Percentiles rank a stretch among this genome's conserved stretches.
phyloP scores from a whole-genome alignment of 164 flowering plant genomes.

The Nymphaea thermarum region DNA sequence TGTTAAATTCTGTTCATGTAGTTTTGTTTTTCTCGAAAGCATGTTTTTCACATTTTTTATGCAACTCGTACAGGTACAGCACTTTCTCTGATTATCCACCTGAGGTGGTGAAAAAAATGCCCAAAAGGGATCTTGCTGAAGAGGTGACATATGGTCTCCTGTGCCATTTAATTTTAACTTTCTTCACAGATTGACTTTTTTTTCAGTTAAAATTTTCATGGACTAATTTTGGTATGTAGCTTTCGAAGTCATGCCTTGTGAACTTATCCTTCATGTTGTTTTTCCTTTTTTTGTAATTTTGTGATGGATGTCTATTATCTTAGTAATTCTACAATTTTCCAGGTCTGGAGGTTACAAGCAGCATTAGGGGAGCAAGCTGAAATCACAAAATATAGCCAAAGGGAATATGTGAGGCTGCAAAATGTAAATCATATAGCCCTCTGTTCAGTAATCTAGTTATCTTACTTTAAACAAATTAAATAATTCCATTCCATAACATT shows the following conservation, averaged over 20 bases:
- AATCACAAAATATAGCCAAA: conserved; percentile 81
- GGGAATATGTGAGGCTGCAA: conserved; percentile 83
- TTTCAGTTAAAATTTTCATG: too few relatives aligned
- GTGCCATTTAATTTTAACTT: too few relatives aligned
- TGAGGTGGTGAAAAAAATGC: conserved; percentile 69
- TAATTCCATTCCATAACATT: too few relatives aligned
- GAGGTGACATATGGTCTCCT: conserved; percentile 25
- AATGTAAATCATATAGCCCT: conserved; percentile 32
- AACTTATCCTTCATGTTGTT: too few relatives aligned
- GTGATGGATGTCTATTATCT: not conserved
- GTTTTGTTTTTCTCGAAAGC: too few relatives aligned
- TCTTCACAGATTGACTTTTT: too few relatives aligned
- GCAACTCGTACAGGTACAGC: conserved; percentile 32
- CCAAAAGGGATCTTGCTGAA: conserved; percentile 68
- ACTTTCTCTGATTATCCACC: conserved; percentile 57
- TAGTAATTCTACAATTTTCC: not conserved
- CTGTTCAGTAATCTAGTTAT: not conserved
- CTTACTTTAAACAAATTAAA: too few relatives aligned
- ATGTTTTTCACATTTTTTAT: not conserved
- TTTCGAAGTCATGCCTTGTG: too few relatives aligned
- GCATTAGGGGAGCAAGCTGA: conserved; percentile 86
- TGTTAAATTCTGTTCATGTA: too few relatives aligned
- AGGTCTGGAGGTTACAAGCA: conserved; percentile 73
- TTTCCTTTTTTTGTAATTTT: not conserved
- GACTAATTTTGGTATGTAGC: too few relatives aligned